Evolutionary conservation across 1,284 basidiomycete species (phyloP).

Genomic region (Cutaneotrichosporon mucoides): DNA sequence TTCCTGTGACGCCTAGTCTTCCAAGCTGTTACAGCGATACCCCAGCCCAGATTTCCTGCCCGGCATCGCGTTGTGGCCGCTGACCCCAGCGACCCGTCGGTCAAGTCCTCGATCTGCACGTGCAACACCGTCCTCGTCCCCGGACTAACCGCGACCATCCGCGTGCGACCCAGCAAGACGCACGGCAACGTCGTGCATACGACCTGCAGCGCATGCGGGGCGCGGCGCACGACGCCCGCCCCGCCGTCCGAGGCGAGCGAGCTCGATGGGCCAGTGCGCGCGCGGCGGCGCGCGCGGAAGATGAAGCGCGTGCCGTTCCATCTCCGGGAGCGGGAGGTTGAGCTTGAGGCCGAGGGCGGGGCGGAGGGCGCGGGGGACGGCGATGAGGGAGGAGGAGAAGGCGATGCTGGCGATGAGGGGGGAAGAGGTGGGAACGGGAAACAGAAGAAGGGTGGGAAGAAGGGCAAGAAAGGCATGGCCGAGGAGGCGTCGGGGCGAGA

Average conservation of each 20-base stretch:
- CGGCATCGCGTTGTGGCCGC: not conserved
- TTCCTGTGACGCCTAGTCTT: too few species aligned
- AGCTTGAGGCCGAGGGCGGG: not conserved
- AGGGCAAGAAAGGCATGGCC: not conserved
- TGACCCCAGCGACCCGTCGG: conserved; percentile 35
- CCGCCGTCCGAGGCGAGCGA: conserved; percentile 9
- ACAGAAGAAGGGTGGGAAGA: too few species aligned
- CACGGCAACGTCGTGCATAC: conserved; percentile 17
- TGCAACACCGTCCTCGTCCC: conserved; percentile 42
- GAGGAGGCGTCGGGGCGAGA: not conserved
- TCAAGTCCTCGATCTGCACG: conserved; percentile 36
- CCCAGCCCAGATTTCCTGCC: too few species aligned
- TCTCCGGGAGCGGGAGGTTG: conserved; percentile 19
- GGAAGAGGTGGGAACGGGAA: too few species aligned
- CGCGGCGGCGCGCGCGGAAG: conserved; percentile 14
- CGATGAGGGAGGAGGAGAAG: too few species aligned
- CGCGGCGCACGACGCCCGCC: conserved; percentile 18
- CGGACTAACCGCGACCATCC: conserved; percentile 34
- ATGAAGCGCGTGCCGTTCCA: conserved; percentile 22
- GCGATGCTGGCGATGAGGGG: too few species aligned
- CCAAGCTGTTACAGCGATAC: too few species aligned
- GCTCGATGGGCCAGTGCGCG: conserved; percentile 32
- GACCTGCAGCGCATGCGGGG: conserved; percentile 31
- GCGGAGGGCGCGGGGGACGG: not conserved
- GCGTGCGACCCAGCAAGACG: conserved; percentile 16